Conservation (phyloP, 805 yeast species). For the Wickerhamomyces silvicola region DNA sequence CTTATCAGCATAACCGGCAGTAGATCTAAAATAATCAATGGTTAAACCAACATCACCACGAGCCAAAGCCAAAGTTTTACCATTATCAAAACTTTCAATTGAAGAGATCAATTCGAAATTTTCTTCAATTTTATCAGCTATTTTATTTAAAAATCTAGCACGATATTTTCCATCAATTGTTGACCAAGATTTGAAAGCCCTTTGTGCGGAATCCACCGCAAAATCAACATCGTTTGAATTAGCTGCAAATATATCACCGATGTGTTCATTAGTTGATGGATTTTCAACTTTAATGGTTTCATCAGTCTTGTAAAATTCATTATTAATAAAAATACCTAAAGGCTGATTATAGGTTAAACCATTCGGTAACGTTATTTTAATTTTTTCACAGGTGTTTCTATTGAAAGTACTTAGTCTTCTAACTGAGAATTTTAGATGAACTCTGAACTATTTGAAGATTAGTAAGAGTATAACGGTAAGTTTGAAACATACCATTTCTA, state of each 20-base stretch:
- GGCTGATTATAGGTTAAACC: conserved; percentile 71
- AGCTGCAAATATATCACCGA: conserved; percentile 53
- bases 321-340: conserved; percentile 83
- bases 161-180: conserved; percentile 51
- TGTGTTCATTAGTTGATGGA: conserved; percentile 59
- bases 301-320: conserved; percentile 61
- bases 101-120: conserved; percentile 56
- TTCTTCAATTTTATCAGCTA: conserved; percentile 65
- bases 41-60: conserved; percentile 63
- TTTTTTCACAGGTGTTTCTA: conserved; percentile 25
- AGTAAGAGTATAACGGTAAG: too few species aligned
- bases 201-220: conserved; percentile 63
- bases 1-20: conserved; percentile 72
- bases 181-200: conserved; percentile 60
- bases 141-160: conserved; percentile 44
- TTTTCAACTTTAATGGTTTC: conserved; percentile 48
- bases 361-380: conserved; percentile 52
- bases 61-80: conserved; percentile 63
- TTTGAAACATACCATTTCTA: too few species aligned
- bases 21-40: conserved; percentile 58
- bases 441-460: background rate
- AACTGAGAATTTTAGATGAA: background rate
- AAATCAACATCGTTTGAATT: conserved; percentile 56
- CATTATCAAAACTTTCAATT: conserved; percentile 72
- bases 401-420: conserved; percentile 12